Conservation (phyloP, 2,329 filamentous ascomycete species). For the Coniosporium tulheliwenetii region DNA sequence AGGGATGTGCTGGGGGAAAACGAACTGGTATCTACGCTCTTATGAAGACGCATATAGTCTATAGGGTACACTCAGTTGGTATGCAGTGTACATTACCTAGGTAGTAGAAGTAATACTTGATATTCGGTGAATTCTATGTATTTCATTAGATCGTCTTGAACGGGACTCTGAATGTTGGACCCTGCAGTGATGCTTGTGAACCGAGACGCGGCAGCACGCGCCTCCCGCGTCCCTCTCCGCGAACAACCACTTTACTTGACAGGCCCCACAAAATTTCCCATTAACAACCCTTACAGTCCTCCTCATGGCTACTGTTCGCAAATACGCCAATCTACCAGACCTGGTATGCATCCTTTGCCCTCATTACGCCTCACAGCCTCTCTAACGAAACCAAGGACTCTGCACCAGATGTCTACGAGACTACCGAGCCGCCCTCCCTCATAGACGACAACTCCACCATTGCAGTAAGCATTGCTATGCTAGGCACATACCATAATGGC, state of each 20-base stretch:
- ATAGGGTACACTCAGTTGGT: no score
- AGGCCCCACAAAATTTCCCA: background rate
- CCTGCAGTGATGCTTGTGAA: no score
- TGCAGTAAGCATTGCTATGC: conserved; percentile 39
- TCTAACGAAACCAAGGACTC: background rate
- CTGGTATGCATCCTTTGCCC: conserved; percentile 3
- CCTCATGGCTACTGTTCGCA: conserved; percentile 5
- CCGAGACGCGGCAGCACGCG: no score
- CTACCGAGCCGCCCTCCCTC: conserved; percentile 50
- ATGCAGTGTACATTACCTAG: no score
- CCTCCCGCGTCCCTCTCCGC: no score
- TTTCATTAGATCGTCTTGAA: no score
- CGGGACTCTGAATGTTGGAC: no score
- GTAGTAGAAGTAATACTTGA: no score
- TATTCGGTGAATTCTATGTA: no score
- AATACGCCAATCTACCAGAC: conserved; percentile 8
- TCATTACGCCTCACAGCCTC: background rate
- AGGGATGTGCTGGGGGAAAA: no score
- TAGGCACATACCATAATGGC: background rate
- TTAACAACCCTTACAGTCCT: background rate
- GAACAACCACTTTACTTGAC: background rate
- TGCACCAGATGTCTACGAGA: conserved; percentile 92
- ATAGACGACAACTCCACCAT: conserved; percentile 80
- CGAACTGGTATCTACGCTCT: no score
- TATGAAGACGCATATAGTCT: no score